These are phyloP conservation scores for Brettanomyces naardenensis DNA, from an alignment of 805 yeast genomes.

Conservation along the genomic window DNA sequence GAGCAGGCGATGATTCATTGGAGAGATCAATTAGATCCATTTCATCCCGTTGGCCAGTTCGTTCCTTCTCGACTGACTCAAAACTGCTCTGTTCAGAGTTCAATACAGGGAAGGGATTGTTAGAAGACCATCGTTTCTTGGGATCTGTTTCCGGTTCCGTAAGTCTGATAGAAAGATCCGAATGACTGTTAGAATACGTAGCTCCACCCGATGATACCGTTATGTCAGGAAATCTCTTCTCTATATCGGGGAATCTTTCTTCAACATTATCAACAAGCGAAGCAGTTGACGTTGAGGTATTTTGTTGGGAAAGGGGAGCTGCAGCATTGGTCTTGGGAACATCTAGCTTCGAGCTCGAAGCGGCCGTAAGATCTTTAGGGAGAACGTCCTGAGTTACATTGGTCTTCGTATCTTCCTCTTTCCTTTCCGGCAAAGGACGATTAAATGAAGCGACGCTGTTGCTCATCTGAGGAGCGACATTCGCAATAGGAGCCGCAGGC, in stretches of 20 bases:
- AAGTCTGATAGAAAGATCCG: neutral
- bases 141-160: neutral
- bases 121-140: slow-evolving; percentile 14
- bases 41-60: too few species aligned
- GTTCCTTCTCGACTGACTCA: too few species aligned
- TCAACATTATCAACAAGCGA: slow-evolving; percentile 31
- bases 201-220: too few species aligned
- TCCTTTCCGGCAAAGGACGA: too few species aligned
- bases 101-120: slow-evolving; percentile 20
- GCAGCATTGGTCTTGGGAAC: neutral
- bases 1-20: too few species aligned
- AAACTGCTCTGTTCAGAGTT: neutral
- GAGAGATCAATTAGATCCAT: too few species aligned
- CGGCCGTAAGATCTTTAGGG: too few species aligned
- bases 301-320: neutral
- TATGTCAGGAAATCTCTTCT: neutral
- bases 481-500: too few species aligned
- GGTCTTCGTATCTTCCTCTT: too few species aligned
- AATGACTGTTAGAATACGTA: neutral
- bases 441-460: neutral
- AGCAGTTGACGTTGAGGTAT: slow-evolving; percentile 11
- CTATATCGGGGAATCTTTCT: slow-evolving; percentile 34
- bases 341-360: neutral
- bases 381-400: too few species aligned
- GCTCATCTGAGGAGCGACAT: neutral